Evolutionary conservation across 2,329 filamentous ascomycete species (phyloP), one percentile per base, ranked within the genome.

Genomic region (Trichoderma arundinaceum): DNA sequence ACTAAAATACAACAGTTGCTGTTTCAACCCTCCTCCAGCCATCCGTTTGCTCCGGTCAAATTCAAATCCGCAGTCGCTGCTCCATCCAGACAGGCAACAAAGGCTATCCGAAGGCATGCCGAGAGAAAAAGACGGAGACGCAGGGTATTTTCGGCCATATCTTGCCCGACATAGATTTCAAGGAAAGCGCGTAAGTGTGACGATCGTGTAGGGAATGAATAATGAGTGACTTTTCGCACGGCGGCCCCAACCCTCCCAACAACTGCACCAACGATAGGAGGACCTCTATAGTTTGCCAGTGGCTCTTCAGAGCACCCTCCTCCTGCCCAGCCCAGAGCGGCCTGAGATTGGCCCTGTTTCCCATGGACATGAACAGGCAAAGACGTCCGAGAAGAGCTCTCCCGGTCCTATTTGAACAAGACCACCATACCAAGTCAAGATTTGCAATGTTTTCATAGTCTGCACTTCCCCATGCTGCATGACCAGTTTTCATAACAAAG

Each of bases 1-100:
- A 72, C 73, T 78, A 78, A 77, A 78, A 78, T 79, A 78, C 76
- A 79, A 75, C 73, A 76, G 72, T 73, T 74, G 72, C 72, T 73
- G 70, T 74, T 64, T 76, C 71, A 69, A 70, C 69, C 68, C 66
- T 68, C 69, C 60, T 54, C 59, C 68, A 69, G 69, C 70, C 69
- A 73, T 72, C 70, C 73, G 70, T 74, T 73, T 73, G 71, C 71
- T 75, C 75, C 72, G 71, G 72, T 73, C 72, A 74, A 74, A 70
- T 73, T 73, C 71, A 72, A 71, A 71, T 73, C 73, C 73, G 69
- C 70, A 71, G 67, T 72, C 69, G 68, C 69, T 70, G 71, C 73
- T 75, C 71, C 74, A 73, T 74, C 72, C 70, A 73, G 70, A 71
- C 71, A 68, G 67, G 66, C 61, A 67, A 72, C 41, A 69, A 64